Conservation (phyloP, 345 rosid genomes). For the Euphorbia tirucalli region DNA sequence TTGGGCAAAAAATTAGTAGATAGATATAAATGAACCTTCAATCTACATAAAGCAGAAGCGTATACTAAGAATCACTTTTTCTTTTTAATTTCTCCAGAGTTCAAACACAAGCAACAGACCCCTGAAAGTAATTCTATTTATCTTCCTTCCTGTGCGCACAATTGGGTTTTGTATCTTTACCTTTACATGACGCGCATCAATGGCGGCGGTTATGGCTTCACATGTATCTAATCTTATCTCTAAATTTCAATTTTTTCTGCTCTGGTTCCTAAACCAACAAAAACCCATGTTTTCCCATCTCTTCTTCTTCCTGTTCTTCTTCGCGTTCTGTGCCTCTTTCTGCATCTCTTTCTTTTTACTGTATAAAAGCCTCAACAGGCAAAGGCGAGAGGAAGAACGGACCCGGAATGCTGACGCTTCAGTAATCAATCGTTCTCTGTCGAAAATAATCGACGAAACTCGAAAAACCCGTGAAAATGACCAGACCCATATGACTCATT, state of each 20-base stretch:
- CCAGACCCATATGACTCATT: slow-evolving; percentile 37
- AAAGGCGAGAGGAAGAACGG: slow-evolving; percentile 1
- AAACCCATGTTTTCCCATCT: slow-evolving; percentile 40
- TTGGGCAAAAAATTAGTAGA: too few relatives aligned
- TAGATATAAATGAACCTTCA: not conserved
- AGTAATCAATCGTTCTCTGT: slow-evolving; percentile 19
- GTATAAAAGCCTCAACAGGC: slow-evolving; percentile 26
- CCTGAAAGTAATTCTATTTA: not conserved
- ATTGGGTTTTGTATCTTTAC: too few relatives aligned
- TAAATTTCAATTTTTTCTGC: slow-evolving; percentile 1
- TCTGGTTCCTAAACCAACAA: not conserved
- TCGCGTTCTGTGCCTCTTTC: slow-evolving; percentile 42
- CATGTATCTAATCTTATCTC: slow-evolving; percentile 17
- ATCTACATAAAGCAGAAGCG: not conserved
- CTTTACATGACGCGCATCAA: slow-evolving; percentile 38
- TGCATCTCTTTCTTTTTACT: slow-evolving; percentile 43
- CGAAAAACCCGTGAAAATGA: slow-evolving; percentile 27
- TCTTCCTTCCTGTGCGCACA: too few relatives aligned
- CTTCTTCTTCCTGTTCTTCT: too few relatives aligned
- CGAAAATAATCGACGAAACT: slow-evolving; percentile 28
- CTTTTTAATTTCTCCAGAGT: not conserved
- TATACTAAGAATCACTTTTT: not conserved
- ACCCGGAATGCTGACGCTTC: slow-evolving; percentile 27
- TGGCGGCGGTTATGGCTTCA: slow-evolving; percentile 35
- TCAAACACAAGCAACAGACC: too few relatives aligned